These are phyloP conservation scores for Diaporthe citrichinensis DNA, from an alignment of 2,329 filamentous ascomycete species.

Conservation along the genomic window DNA sequence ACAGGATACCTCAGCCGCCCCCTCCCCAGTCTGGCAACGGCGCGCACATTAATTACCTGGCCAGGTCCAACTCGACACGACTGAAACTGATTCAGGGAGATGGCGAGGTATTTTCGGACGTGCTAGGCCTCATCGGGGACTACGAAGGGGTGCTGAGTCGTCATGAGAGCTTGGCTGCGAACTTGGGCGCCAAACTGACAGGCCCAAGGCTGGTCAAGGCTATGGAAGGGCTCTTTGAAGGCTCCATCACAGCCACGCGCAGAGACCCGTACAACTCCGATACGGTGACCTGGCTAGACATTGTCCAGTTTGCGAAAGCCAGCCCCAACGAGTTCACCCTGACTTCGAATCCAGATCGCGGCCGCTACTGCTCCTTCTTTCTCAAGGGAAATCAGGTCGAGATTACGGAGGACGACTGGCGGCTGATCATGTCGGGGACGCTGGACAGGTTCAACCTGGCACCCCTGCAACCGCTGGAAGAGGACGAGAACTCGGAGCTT, in stretches of 20 bases:
- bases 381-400: slow-evolving; percentile 86
- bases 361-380: slow-evolving; percentile 83
- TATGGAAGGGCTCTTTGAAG: slow-evolving; percentile 89
- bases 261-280: slow-evolving; percentile 70
- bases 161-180: slow-evolving; percentile 88
- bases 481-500: slow-evolving; percentile 89
- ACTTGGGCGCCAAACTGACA: slow-evolving; percentile 85
- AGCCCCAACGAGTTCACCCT: slow-evolving; percentile 85
- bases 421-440: slow-evolving; percentile 85
- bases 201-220: slow-evolving; percentile 87
- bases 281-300: slow-evolving; percentile 83
- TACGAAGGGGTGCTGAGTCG: slow-evolving; percentile 88
- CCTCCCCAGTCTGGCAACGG: slow-evolving; percentile 58
- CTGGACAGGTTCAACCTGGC: slow-evolving; percentile 81
- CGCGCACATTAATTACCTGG: slow-evolving; percentile 68
- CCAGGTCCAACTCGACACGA: slow-evolving; percentile 59
- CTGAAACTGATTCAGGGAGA: slow-evolving; percentile 68
- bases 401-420: slow-evolving; percentile 89
- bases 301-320: slow-evolving; percentile 85
- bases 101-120: slow-evolving; percentile 78
- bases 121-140: slow-evolving; percentile 80
- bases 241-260: slow-evolving; percentile 73
- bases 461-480: slow-evolving; percentile 83
- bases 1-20: slow-evolving; percentile 60
- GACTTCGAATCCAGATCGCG: slow-evolving; percentile 76